Evolutionary conservation across 75 land plant genomes (phyloP).

Genomic region (Selaginella tamariscina): DNA sequence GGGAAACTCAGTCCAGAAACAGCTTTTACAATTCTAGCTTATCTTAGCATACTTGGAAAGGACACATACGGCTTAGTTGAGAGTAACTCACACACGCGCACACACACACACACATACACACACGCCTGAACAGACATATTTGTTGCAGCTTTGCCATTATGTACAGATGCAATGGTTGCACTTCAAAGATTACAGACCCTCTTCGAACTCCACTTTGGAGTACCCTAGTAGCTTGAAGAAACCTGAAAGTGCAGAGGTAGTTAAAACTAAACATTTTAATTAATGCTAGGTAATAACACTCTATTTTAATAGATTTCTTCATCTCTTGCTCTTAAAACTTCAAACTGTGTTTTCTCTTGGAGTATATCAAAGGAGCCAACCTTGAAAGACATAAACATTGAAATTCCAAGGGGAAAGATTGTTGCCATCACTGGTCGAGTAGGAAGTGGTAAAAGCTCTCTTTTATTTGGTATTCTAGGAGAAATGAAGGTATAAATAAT

Average conservation of each 20-base stretch:
- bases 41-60: slow-evolving; percentile 23
- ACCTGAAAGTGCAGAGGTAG: not conserved
- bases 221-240: not conserved
- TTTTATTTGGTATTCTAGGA: slow-evolving; percentile 26
- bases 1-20: slow-evolving; percentile 17
- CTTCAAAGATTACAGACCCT: slow-evolving; percentile 18
- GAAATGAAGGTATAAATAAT: slow-evolving; percentile 22
- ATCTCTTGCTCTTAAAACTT: not conserved
- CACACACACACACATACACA: not conserved
- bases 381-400: slow-evolving; percentile 12
- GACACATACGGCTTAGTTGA: slow-evolving; percentile 18
- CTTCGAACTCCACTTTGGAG: slow-evolving; percentile 15
- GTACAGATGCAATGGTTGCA: slow-evolving; percentile 20
- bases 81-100: not conserved
- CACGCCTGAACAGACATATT: not conserved
- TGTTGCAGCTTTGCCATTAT: slow-evolving; percentile 16
- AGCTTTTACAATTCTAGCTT: slow-evolving; percentile 27
- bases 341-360: not conserved
- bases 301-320: not conserved
- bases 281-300: not conserved
- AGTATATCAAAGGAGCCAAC: not conserved
- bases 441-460: slow-evolving; percentile 31
- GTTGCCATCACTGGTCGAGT: slow-evolving; percentile 23
- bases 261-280: not conserved
- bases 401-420: slow-evolving; percentile 16